These are phyloP conservation scores for Neurospora sp. DNA, from an alignment of 2,329 filamentous ascomycete genomes.

Conservation along the genomic window DNA sequence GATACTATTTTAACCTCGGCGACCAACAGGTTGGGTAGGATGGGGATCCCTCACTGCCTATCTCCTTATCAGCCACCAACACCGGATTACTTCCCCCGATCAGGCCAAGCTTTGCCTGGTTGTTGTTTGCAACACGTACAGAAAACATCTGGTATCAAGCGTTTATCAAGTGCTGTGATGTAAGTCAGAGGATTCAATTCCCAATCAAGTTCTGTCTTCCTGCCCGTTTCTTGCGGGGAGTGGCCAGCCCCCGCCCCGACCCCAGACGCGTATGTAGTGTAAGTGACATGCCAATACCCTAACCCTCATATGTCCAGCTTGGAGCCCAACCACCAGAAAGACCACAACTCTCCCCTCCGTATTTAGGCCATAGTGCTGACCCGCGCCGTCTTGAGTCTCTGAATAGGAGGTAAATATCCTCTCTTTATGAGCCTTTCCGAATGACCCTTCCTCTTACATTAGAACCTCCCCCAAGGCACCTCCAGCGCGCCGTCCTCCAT, in stretches of 20 bases:
- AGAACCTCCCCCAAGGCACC: slow-evolving; percentile 13
- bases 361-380: not conserved
- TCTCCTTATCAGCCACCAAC: not conserved
- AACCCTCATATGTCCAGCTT: not conserved
- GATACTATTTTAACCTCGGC: not conserved
- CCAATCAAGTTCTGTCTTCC: not conserved
- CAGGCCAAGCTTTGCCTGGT: not conserved
- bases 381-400: not conserved
- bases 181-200: not conserved
- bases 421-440: not conserved
- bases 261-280: not conserved
- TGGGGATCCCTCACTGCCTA: not conserved
- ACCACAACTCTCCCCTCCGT: not conserved
- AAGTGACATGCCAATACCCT: not conserved
- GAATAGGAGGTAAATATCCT: not conserved
- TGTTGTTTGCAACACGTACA: not conserved
- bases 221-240: not conserved
- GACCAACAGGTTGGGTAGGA: not conserved
- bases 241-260: not conserved
- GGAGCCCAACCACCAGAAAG: not conserved
- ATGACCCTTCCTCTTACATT: not conserved
- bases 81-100: not conserved
- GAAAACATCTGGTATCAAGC: not conserved
- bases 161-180: not conserved
- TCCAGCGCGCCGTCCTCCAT: slow-evolving; percentile 22